A percentile compares a stretch with the other conserved stretches of the same genome.
Evolutionary conservation across 805 yeast genomes (phyloP).

Genomic region (fission yeast (Schizosaccharomyces pombe)): DNA sequence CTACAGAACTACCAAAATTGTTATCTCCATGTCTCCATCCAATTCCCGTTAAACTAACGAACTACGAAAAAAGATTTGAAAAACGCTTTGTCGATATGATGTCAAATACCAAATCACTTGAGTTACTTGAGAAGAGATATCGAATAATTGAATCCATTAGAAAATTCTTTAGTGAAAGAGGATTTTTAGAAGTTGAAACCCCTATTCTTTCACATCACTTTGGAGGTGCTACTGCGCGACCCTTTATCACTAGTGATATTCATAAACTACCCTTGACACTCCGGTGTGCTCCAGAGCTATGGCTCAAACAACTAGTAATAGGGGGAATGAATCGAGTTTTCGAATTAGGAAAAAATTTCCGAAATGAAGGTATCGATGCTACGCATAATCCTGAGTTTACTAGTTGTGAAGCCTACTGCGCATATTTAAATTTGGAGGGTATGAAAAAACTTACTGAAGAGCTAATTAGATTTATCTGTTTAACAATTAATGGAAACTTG

Average conservation of each 20-base stretch:
- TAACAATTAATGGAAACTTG: conserved; percentile 6
- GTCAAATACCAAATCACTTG: conserved; percentile 29
- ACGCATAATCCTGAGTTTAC: conserved; percentile 92
- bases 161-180: conserved; percentile 26
- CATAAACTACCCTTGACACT: conserved; percentile 23
- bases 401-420: conserved; percentile 67
- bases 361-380: conserved; percentile 82
- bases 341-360: conserved; percentile 64
- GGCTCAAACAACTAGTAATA: conserved; percentile 66
- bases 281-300: conserved; percentile 84
- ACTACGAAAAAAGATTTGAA: conserved; percentile 31
- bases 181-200: conserved; percentile 66
- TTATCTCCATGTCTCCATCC: conserved; percentile 50
- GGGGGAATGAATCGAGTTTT: conserved; percentile 70
- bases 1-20: conserved; percentile 25
- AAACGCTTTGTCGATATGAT: conserved; percentile 56
- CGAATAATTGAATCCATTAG: conserved; percentile 34
- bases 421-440: conserved; percentile 41
- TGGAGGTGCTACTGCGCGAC: conserved; percentile 85
- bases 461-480: conserved; percentile 14
- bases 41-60: conserved; percentile 39
- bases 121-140: conserved; percentile 28
- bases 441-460: conserved; percentile 42
- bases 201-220: conserved; percentile 50
- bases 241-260: conserved; percentile 34